A percentile compares a stretch with the other conserved stretches of the same genome.
These are phyloP conservation scores for Brassica carinata DNA, from an alignment of 345 rosid species.

Conservation along the genomic window DNA sequence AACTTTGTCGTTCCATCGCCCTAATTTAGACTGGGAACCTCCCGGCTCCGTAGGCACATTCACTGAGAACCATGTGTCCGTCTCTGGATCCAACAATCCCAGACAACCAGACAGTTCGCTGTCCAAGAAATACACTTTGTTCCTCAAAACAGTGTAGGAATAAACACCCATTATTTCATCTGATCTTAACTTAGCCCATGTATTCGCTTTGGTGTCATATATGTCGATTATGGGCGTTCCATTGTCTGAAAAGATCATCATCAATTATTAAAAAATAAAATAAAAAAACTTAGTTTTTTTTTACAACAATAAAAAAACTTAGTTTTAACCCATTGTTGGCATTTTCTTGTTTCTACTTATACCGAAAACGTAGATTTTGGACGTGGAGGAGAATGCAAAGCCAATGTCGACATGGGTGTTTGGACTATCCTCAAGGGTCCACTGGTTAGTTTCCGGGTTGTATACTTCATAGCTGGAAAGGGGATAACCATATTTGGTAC, in stretches of 20 bases:
- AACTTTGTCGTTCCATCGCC: slow-evolving; percentile 65
- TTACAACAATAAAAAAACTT: neutral
- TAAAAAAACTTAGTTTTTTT: neutral
- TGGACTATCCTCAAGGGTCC: slow-evolving; percentile 66
- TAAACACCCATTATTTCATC: neutral
- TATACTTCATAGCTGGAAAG: slow-evolving; percentile 73
- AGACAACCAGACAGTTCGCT: slow-evolving; percentile 50
- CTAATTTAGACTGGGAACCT: slow-evolving; percentile 36
- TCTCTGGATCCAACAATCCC: slow-evolving; percentile 60
- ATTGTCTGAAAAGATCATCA: slow-evolving; percentile 24
- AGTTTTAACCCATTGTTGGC: neutral
- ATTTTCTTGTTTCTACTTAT: slow-evolving; percentile 24
- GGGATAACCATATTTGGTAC: slow-evolving; percentile 54
- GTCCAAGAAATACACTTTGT: slow-evolving; percentile 79
- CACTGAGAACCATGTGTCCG: slow-evolving; percentile 67
- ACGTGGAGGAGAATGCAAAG: slow-evolving; percentile 67
- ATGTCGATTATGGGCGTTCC: slow-evolving; percentile 63
- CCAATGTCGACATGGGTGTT: slow-evolving; percentile 77
- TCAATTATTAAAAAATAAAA: neutral
- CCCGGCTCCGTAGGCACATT: slow-evolving; percentile 51
- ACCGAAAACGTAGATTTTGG: slow-evolving; percentile 78
- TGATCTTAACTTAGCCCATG: slow-evolving; percentile 43
- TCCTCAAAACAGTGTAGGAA: slow-evolving; percentile 59
- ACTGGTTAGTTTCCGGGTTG: slow-evolving; percentile 57
- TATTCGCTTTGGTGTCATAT: slow-evolving; percentile 58